Percentiles rank a stretch among this genome's conserved stretches.
These are phyloP conservation scores for Quercus bicolor DNA, from an alignment of 306 rosid species.

Conservation along the genomic window DNA sequence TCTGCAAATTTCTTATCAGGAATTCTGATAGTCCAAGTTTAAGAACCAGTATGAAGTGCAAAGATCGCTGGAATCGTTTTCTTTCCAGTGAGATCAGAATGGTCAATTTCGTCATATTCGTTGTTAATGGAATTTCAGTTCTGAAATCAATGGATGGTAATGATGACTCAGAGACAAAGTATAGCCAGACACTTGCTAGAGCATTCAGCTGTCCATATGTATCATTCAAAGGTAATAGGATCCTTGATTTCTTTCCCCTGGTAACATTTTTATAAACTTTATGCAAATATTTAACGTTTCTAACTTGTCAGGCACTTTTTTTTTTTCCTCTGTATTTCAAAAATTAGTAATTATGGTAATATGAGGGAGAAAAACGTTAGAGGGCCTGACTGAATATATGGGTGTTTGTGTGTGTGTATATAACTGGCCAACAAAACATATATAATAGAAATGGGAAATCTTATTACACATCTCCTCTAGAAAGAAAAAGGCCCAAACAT, in stretches of 20 bases:
- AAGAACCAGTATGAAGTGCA: slow-evolving; percentile 41
- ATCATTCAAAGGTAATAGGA: slow-evolving; percentile 65
- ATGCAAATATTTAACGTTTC: background rate
- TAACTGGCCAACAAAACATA: background rate
- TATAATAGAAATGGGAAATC: background rate
- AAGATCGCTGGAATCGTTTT: slow-evolving; percentile 37
- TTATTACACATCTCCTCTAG: background rate
- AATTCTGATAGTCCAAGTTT: slow-evolving; percentile 44
- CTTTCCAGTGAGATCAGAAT: slow-evolving; percentile 40
- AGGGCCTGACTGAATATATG: background rate
- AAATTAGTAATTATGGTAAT: background rate
- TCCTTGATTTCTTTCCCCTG: background rate
- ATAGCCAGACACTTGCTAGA: slow-evolving; percentile 39
- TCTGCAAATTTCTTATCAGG: slow-evolving; percentile 48
- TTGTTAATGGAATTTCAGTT: slow-evolving; percentile 59
- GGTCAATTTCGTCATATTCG: slow-evolving; percentile 72
- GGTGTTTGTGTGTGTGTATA: background rate
- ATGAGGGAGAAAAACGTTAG: background rate
- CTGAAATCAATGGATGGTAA: slow-evolving; percentile 48
- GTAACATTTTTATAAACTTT: background rate
- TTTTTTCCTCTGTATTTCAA: background rate
- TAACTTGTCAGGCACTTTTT: background rate
- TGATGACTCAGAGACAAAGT: slow-evolving; percentile 32
- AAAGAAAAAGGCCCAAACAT: background rate
- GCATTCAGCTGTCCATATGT: slow-evolving; percentile 62